These are phyloP conservation scores for Globisporangium iwayamae DNA, from an alignment of 352 stramenopile species.

Conservation along the genomic window DNA sequence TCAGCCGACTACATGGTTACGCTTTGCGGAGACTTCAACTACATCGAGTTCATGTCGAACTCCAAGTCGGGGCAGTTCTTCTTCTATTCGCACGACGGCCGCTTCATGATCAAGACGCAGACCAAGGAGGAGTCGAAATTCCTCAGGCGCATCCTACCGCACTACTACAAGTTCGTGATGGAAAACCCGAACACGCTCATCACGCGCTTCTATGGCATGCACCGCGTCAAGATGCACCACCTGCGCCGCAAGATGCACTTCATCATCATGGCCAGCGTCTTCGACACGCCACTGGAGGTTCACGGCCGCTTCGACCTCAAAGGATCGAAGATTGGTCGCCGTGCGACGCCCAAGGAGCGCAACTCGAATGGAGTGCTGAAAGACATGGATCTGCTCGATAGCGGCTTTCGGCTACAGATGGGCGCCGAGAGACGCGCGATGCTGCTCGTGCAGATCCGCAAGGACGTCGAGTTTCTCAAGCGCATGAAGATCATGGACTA, in stretches of 20 bases:
- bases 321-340: slow-evolving; percentile 86
- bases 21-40: slow-evolving; percentile 94
- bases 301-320: slow-evolving; percentile 89
- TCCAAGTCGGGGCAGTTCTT: slow-evolving; percentile 99
- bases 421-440: slow-evolving; percentile 60
- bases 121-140: slow-evolving; percentile 99
- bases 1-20: slow-evolving; percentile 89
- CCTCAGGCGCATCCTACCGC: slow-evolving; percentile 93
- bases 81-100: slow-evolving; percentile 97
- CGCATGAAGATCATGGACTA: slow-evolving; percentile 96
- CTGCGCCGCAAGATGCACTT: slow-evolving; percentile 92
- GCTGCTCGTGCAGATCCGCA: slow-evolving; percentile 85
- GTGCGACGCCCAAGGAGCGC: slow-evolving; percentile 57
- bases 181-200: slow-evolving; percentile 97
- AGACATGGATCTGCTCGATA: slow-evolving; percentile 89
- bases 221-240: slow-evolving; percentile 97
- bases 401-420: slow-evolving; percentile 83
- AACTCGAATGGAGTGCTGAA: slow-evolving; percentile 76
- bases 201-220: slow-evolving; percentile 97
- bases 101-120: slow-evolving; percentile 99
- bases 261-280: slow-evolving; percentile 97
- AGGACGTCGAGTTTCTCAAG: slow-evolving; percentile 89
- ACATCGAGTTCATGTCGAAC: slow-evolving; percentile 98
- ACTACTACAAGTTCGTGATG: slow-evolving; percentile 98
- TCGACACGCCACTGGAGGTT: slow-evolving; percentile 92